phyloP scores from a whole-genome alignment of 805 yeast species.

The Candida wancherniae region DNA sequence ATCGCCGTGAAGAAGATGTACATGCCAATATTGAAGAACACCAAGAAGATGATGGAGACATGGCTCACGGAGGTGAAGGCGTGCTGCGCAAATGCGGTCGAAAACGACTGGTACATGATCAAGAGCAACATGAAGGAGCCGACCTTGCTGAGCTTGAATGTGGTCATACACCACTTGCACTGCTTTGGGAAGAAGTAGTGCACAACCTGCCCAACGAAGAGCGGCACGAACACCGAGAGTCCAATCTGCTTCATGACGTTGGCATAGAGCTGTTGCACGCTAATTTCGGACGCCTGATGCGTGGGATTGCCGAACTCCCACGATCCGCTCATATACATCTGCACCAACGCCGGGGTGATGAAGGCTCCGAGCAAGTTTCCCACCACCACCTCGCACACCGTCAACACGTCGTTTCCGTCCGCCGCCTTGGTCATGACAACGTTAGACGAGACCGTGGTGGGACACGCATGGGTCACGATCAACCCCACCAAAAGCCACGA shows the following conservation, averaged over 20 bases:
- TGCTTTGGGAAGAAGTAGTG: constrained; percentile 68
- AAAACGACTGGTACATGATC: constrained; percentile 74
- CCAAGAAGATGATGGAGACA: constrained; percentile 66
- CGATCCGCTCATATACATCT: constrained; percentile 53
- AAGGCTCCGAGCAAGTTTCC: constrained; percentile 86
- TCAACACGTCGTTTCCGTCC: constrained; percentile 72
- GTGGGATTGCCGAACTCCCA: constrained; percentile 80
- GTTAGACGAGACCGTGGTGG: constrained; percentile 88
- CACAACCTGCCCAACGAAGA: constrained; percentile 81
- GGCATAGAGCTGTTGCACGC: constrained; percentile 56
- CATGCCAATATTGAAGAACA: constrained; percentile 78
- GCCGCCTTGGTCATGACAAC: constrained; percentile 90
- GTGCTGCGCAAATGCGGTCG: constrained; percentile 79
- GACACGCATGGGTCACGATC: constrained; percentile 79
- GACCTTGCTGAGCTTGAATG: constrained; percentile 61
- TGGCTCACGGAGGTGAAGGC: constrained; percentile 71
- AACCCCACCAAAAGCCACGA: constrained; percentile 78
- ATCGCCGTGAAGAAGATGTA: constrained; percentile 71
- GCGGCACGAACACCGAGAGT: constrained; percentile 74
- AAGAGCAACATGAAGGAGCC: constrained; percentile 76
- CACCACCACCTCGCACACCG: constrained; percentile 78
- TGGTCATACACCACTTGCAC: constrained; percentile 54
- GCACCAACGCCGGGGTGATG: constrained; percentile 79
- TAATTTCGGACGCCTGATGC: constrained; percentile 37
- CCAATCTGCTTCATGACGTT: constrained; percentile 88